A percentile compares a stretch with the other conserved stretches of the same genome.
Evolutionary conservation across 1,284 basidiomycete species (phyloP).

Genomic region (Dichomitus squalens): DNA sequence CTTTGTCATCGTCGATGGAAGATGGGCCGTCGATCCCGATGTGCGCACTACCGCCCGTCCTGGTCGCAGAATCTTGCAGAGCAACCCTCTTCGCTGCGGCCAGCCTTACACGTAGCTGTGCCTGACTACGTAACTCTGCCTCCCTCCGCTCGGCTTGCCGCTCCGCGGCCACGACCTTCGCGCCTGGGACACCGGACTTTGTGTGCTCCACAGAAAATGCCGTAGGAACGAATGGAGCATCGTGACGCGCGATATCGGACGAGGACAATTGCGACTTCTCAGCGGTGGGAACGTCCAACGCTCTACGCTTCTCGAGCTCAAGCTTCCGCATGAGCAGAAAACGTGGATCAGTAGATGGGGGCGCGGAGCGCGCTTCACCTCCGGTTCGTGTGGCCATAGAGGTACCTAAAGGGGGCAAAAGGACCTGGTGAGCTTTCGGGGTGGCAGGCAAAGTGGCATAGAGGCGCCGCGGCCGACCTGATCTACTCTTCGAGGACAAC

Average conservation of each 20-base stretch:
- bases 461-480: constrained; percentile 6
- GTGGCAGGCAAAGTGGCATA: constrained; percentile 15
- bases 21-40: neutral
- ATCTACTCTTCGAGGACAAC: constrained; percentile 14
- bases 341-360: constrained; percentile 30
- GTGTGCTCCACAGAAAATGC: neutral
- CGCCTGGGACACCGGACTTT: constrained; percentile 5
- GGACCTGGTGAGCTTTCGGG: constrained; percentile 9
- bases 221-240: constrained; percentile 18
- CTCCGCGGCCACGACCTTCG: constrained; percentile 17
- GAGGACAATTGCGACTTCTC: constrained; percentile 22
- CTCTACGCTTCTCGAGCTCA: constrained; percentile 43
- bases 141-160: constrained; percentile 31
- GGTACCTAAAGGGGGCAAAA: constrained; percentile 1
- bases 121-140: constrained; percentile 50
- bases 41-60: neutral
- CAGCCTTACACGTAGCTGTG: constrained; percentile 51
- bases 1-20: constrained; percentile 1
- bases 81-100: constrained; percentile 46
- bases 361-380: constrained; percentile 5
- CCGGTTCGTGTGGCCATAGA: constrained; percentile 5
- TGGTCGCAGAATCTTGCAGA: constrained; percentile 1
- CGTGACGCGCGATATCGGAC: neutral
- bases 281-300: constrained; percentile 23
- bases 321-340: constrained; percentile 47